phyloP scores from a whole-genome alignment of 2,329 filamentous ascomycete species.

The Sarocladiaceae sp. region DNA sequence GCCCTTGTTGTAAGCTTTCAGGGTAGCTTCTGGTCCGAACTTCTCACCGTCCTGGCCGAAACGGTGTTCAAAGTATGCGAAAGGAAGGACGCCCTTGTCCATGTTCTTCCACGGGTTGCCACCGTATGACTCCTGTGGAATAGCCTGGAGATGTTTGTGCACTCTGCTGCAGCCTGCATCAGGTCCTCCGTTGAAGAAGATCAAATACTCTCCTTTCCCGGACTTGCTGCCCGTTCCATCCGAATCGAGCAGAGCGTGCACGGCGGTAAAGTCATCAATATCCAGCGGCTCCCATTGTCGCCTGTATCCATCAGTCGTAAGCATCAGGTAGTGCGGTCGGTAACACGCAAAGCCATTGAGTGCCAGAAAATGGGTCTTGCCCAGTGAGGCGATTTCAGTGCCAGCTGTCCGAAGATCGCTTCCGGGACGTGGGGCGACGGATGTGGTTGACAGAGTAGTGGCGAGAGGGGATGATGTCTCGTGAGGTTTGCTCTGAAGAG shows the following conservation, averaged over 20 bases:
- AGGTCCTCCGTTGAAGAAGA: slow-evolving; percentile 43
- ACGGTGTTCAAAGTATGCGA: slow-evolving; percentile 21
- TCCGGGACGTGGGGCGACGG: background rate
- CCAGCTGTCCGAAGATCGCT: slow-evolving; percentile 38
- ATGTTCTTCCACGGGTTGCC: slow-evolving; percentile 24
- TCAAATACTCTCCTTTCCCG: slow-evolving; percentile 25
- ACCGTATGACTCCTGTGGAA: slow-evolving; percentile 25
- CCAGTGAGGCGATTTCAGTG: slow-evolving; percentile 35
- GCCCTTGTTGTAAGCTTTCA: too few relatives aligned
- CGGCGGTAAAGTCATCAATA: slow-evolving; percentile 33
- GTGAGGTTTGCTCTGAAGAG: slow-evolving; percentile 13
- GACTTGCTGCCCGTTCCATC: slow-evolving; percentile 12
- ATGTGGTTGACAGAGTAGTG: background rate
- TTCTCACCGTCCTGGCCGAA: slow-evolving; percentile 18
- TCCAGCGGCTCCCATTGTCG: slow-evolving; percentile 40
- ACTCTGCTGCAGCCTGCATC: slow-evolving; percentile 39
- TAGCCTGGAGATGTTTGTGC: slow-evolving; percentile 46
- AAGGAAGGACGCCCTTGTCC: slow-evolving; percentile 16
- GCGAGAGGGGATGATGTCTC: slow-evolving; percentile 5
- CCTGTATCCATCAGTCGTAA: slow-evolving; percentile 41
- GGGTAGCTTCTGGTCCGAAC: too few relatives aligned
- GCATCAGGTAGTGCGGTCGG: slow-evolving; percentile 40
- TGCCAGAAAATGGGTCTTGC: slow-evolving; percentile 37
- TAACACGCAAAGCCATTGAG: slow-evolving; percentile 46
- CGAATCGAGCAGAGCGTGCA: slow-evolving; percentile 24